These are phyloP conservation scores for Trametes cubensis DNA, from an alignment of 768 basidiomycete genomes.

Conservation along the genomic window DNA sequence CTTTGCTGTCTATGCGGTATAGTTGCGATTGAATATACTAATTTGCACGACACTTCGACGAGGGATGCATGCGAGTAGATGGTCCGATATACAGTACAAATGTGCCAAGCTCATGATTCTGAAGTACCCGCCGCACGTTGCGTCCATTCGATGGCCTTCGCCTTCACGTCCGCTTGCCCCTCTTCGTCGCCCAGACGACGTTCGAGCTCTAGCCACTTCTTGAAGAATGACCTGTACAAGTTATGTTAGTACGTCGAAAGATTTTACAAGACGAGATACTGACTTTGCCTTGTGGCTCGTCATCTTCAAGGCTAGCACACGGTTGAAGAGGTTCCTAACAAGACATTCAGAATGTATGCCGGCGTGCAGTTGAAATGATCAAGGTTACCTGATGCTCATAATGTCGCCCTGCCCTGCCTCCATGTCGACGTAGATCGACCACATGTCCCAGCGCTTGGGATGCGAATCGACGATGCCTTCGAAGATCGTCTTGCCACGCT, in stretches of 20 bases:
- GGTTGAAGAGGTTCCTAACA: conserved; percentile 79
- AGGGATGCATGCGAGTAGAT: conserved; percentile 13
- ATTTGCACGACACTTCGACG: conserved; percentile 10
- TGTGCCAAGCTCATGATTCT: conserved; percentile 34
- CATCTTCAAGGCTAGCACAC: conserved; percentile 82
- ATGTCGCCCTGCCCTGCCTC: conserved; percentile 82
- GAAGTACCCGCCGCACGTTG: conserved; percentile 54
- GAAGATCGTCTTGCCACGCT: conserved; percentile 93
- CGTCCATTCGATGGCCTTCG: conserved; percentile 91
- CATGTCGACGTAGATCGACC: conserved; percentile 98
- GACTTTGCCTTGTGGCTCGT: conserved; percentile 96
- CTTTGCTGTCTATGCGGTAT: conserved; percentile 39
- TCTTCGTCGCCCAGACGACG: conserved; percentile 69
- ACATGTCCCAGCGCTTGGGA: conserved; percentile 92
- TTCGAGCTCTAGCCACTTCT: conserved; percentile 91
- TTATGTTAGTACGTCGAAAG: neutral
- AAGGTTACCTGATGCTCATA: conserved; percentile 67
- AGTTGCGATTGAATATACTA: conserved; percentile 31
- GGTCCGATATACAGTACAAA: neutral
- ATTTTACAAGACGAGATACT: conserved; percentile 37
- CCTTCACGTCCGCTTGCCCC: conserved; percentile 79
- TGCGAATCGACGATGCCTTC: conserved; percentile 96
- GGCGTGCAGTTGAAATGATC: neutral
- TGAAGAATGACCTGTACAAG: conserved; percentile 82
- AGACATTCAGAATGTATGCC: neutral